Evolutionary conservation across 2,329 filamentous ascomycete species (phyloP), one percentile per base, ranked within the genome.

Genomic region (Nothomitra cinnamomea): DNA sequence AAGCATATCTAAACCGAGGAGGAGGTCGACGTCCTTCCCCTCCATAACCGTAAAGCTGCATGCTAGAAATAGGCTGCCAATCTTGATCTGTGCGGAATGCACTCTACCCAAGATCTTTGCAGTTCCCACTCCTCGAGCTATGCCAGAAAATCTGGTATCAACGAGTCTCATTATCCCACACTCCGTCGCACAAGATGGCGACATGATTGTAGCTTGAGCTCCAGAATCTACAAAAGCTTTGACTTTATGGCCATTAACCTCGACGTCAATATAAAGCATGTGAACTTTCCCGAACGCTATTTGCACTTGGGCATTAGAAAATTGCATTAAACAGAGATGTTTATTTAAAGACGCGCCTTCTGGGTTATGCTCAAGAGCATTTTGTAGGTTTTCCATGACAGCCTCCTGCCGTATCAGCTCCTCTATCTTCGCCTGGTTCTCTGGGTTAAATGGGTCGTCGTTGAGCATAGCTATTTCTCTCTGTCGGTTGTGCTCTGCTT

Each of bases 11-110:
- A 98, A 72, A 2, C 92, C 92, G 12, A 98, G 78, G 1, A 98
- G 77, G 17, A 98, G 74, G 65, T 96, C 92, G 22, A 98, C 92
- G 52, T 87, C 82, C 69, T 96, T 98, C 58, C 92, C 92, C 70
- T 98, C 92, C 92, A 98, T 98, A 63, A 98, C 92, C 2, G 92
- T 98, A 67, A 98, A 98, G 56, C 88, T 92, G 70, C 89, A 96
- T 2, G 90, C 83, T 60, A 98, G 74, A 64, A 87, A 88, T 57
- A 90, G 78, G 42, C 77, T 80, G 53, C 90, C 92, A 60, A 98
- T 92, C 67, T 87, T 90, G 67, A 98, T 94, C 67, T 90, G 87
- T 8, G 92, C 92, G 21, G 87, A 87, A 67, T 98, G 92, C 2
- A 98, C 92, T 52, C 92, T 86, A 32, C 92, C 92, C 19, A 98